Evolutionary conservation across 1,284 basidiomycete genomes (phyloP).

Genomic region (Puccinia polysora): DNA sequence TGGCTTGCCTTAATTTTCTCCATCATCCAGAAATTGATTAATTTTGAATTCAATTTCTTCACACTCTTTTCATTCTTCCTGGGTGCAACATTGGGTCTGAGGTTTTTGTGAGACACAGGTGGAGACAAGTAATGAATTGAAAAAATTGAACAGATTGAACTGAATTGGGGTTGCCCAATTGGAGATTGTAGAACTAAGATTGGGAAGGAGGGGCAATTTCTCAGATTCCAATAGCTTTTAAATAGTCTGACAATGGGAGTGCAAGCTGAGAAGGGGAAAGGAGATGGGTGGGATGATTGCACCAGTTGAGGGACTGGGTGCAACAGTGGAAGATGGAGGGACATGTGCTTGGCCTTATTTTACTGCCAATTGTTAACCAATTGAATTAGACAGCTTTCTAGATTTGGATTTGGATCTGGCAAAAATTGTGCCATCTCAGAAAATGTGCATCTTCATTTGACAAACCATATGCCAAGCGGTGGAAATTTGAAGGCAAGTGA

Average conservation of each 20-base stretch:
- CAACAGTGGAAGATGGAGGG: not conserved
- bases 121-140: not conserved
- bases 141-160: not conserved
- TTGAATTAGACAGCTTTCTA: not conserved
- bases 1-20: not conserved
- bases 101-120: not conserved
- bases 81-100: not conserved
- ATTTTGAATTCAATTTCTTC: constrained; percentile 10
- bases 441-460: constrained; percentile 54
- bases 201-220: not conserved
- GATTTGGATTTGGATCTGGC: constrained; percentile 5
- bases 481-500: constrained; percentile 57
- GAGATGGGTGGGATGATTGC: not conserved
- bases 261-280: not conserved
- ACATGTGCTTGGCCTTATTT: not conserved
- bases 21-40: not conserved
- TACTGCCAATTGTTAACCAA: not conserved
- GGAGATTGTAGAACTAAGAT: not conserved
- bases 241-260: constrained; percentile 1
- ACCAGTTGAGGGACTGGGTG: not conserved
- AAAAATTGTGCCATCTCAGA: constrained; percentile 24
- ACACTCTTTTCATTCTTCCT: not conserved
- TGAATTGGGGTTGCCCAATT: not conserved
- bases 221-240: not conserved
- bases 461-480: constrained; percentile 55